These are phyloP conservation scores for Coniella vitis DNA, from an alignment of 2,329 filamentous ascomycete species.

Conservation along the genomic window DNA sequence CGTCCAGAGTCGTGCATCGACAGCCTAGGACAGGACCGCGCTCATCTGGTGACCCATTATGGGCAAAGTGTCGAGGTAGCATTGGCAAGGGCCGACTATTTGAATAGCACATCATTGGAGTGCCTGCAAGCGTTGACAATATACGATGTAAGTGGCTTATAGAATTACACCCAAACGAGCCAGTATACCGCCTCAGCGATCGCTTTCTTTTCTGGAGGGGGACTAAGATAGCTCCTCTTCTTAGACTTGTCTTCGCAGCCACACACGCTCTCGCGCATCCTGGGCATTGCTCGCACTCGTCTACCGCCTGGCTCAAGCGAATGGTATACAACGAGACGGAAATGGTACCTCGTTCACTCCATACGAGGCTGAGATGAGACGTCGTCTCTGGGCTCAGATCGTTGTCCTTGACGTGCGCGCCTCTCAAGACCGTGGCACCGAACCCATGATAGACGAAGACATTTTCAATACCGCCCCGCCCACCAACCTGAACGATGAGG, in stretches of 20 bases:
- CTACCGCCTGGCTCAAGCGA: conserved; percentile 36
- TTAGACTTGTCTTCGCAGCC: conserved; percentile 31
- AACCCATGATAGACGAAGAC: conserved; percentile 33
- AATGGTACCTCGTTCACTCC: conserved; percentile 30
- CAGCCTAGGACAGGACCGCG: conserved; percentile 29
- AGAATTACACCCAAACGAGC: no score
- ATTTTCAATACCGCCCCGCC: conserved; percentile 42
- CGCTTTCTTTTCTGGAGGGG: not conserved
- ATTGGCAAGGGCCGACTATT: conserved; percentile 36
- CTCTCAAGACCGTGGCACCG: conserved; percentile 47
- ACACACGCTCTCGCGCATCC: conserved; percentile 30
- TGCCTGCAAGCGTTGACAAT: conserved; percentile 35
- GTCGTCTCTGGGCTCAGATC: conserved; percentile 58
- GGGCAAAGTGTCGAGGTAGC: conserved; percentile 30
- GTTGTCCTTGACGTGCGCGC: conserved; percentile 51
- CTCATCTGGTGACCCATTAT: conserved; percentile 25
- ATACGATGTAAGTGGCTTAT: conserved; percentile 27
- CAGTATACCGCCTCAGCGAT: no score
- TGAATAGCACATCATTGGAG: conserved; percentile 33
- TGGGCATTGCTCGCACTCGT: conserved; percentile 36
- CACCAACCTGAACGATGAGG: conserved; percentile 47
- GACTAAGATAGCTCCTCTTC: no score
- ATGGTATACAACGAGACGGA: conserved; percentile 37
- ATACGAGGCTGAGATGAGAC: conserved; percentile 53
- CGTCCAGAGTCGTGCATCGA: conserved; percentile 24